Evolutionary conservation across 306 rosid species (phyloP).

Genomic region (Vachellia pachyceras): DNA sequence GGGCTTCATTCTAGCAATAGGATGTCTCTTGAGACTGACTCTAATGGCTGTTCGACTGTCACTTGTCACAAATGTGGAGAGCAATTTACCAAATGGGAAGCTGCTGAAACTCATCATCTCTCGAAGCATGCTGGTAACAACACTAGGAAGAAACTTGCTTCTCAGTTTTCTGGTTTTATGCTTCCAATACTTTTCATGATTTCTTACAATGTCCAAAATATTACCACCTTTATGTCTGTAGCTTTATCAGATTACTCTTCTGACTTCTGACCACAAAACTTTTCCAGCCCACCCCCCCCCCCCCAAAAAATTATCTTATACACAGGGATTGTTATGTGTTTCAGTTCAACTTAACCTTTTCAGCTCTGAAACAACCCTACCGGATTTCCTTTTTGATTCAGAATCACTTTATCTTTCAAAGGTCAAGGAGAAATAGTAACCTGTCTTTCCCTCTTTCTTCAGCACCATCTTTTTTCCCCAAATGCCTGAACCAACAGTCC

Average conservation of each 20-base stretch:
- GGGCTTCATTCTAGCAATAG: conserved; percentile 64
- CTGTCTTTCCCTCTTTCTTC: neutral
- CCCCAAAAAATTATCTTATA: conserved; percentile 17
- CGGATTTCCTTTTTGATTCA: conserved; percentile 29
- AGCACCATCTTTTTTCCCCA: neutral
- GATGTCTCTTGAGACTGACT: conserved; percentile 56
- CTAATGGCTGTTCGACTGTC: conserved; percentile 54
- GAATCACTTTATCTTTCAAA: conserved; percentile 22
- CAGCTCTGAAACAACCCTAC: conserved; percentile 29
- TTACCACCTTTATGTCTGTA: neutral
- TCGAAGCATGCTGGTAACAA: conserved; percentile 82
- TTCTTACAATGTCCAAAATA: neutral
- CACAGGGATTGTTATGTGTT: conserved; percentile 21
- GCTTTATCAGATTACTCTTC: conserved; percentile 1
- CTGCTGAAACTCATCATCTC: conserved; percentile 90
- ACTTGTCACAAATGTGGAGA: conserved; percentile 93
- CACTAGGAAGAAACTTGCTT: neutral
- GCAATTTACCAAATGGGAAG: conserved; percentile 82
- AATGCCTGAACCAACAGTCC: neutral
- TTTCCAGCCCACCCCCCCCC: neutral
- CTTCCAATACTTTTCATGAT: neutral
- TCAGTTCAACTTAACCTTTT: conserved; percentile 2
- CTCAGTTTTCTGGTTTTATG: conserved; percentile 4
- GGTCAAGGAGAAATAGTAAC: neutral
- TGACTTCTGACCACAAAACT: conserved; percentile 17